These are phyloP conservation scores for Rauvolfia tetraphylla DNA, from an alignment of 257 asterid species.

Conservation along the genomic window DNA sequence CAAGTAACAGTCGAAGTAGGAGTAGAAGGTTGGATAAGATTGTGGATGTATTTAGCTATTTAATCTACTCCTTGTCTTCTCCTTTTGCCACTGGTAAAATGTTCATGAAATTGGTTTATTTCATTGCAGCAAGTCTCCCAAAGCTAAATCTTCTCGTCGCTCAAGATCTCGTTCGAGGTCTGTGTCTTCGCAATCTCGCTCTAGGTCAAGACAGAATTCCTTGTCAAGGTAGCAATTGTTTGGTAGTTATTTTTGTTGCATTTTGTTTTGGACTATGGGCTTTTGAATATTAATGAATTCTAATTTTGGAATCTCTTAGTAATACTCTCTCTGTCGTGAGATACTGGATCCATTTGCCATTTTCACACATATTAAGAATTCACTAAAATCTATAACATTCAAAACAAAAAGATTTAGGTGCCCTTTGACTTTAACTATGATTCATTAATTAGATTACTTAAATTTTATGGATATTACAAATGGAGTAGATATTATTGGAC, in stretches of 20 bases:
- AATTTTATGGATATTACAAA: too few relatives aligned
- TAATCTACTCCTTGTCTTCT: neutral
- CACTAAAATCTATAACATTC: too few relatives aligned
- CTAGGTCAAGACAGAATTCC: constrained; percentile 56
- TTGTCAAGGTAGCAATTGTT: constrained; percentile 54
- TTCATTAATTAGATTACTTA: too few relatives aligned
- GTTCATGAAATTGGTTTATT: constrained; percentile 15
- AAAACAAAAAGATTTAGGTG: too few relatives aligned
- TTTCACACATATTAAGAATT: too few relatives aligned
- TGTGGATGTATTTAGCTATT: constrained; percentile 7
- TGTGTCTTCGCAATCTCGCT: constrained; percentile 36
- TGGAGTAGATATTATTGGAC: too few relatives aligned
- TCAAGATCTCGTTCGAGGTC: constrained; percentile 64
- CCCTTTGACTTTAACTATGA: too few relatives aligned
- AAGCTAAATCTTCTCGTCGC: constrained; percentile 62
- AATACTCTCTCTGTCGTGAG: neutral
- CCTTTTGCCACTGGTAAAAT: neutral
- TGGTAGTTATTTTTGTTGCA: constrained; percentile 15
- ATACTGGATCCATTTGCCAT: too few relatives aligned
- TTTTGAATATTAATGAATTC: neutral
- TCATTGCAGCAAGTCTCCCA: constrained; percentile 83
- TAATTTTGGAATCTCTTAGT: neutral
- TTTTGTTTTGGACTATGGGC: neutral
- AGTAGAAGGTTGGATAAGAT: constrained; percentile 54
- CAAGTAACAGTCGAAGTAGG: constrained; percentile 70